phyloP scores from a whole-genome alignment of 768 basidiomycete genomes.

The Lentinus tigrinus region DNA sequence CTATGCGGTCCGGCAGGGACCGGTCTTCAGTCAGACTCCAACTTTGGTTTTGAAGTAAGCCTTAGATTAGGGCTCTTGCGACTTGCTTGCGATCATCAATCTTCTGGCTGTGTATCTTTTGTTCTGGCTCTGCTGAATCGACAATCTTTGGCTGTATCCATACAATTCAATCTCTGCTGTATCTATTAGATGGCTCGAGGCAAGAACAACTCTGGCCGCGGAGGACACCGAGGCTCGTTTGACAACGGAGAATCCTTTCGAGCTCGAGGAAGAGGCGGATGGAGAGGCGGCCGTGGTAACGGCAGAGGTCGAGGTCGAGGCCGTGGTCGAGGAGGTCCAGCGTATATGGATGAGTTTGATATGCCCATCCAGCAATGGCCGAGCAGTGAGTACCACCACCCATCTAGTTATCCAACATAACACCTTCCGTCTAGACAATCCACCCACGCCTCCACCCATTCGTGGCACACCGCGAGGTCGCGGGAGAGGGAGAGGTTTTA shows the following conservation, averaged over 20 bases:
- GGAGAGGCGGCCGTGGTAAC: slow-evolving; percentile 27
- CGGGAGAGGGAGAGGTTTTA: slow-evolving; percentile 25
- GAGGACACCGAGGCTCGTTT: slow-evolving; percentile 14
- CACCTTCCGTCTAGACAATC: background rate
- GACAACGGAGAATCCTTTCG: slow-evolving; percentile 8
- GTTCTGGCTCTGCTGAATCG: background rate
- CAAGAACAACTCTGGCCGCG: slow-evolving; percentile 17
- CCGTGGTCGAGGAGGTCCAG: slow-evolving; percentile 22
- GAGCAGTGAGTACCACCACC: slow-evolving; percentile 23
- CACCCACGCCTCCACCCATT: slow-evolving; percentile 1
- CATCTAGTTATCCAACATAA: background rate
- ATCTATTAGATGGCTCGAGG: slow-evolving; percentile 25
- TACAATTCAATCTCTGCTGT: slow-evolving; percentile 14
- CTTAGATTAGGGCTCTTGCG: too few species aligned
- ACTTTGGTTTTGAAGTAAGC: too few species aligned
- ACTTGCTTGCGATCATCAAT: background rate
- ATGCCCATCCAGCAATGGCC: slow-evolving; percentile 31
- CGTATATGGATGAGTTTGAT: slow-evolving; percentile 21
- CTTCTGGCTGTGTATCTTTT: background rate
- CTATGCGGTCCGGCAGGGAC: too few species aligned
- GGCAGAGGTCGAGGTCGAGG: slow-evolving; percentile 25
- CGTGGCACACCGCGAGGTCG: slow-evolving; percentile 20
- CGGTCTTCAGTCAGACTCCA: too few species aligned
- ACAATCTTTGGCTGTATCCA: slow-evolving; percentile 10
- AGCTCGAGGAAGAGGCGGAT: slow-evolving; percentile 20